These are phyloP conservation scores for Fomitopsis schrenkii DNA, from an alignment of 1,284 basidiomycete species.

Conservation along the genomic window DNA sequence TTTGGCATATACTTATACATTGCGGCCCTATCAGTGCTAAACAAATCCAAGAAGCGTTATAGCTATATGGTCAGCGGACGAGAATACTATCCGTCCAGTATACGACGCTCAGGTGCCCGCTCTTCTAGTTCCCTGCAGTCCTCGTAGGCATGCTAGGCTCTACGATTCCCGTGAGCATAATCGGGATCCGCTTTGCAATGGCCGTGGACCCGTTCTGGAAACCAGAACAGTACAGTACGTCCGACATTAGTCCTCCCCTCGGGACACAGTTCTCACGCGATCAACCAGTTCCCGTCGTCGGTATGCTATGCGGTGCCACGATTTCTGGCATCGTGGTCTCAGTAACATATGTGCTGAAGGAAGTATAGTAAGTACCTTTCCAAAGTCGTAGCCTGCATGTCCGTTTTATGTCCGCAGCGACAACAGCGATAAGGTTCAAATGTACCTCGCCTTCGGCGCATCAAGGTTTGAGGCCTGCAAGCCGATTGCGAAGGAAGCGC, in stretches of 20 bases:
- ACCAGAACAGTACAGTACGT: conserved; percentile 74
- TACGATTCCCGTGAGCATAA: conserved; percentile 76
- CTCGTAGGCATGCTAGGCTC: conserved; percentile 68
- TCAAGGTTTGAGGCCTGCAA: conserved; percentile 75
- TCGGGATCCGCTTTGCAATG: conserved; percentile 80
- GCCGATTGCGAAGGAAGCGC: conserved; percentile 71
- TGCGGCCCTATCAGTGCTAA: conserved; percentile 38
- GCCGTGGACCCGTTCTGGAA: conserved; percentile 74
- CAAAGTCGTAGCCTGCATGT: not conserved
- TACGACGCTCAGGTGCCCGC: no score
- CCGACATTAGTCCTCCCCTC: conserved; percentile 20
- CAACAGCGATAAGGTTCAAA: conserved; percentile 80
- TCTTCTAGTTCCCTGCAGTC: conserved; percentile 60
- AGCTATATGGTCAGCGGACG: conserved; percentile 56
- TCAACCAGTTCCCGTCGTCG: conserved; percentile 69
- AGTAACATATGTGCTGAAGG: conserved; percentile 60
- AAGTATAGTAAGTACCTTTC: conserved; percentile 48
- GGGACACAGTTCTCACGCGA: not conserved
- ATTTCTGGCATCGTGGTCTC: conserved; percentile 73
- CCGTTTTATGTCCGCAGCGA: conserved; percentile 42
- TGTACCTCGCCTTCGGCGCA: conserved; percentile 80
- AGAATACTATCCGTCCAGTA: not conserved
- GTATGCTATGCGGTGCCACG: conserved; percentile 84
- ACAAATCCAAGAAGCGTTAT: conserved; percentile 75
- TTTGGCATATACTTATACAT: conserved; percentile 22